These are phyloP conservation scores for Viola pubescens DNA, from an alignment of 441 rosid genomes.

Conservation along the genomic window DNA sequence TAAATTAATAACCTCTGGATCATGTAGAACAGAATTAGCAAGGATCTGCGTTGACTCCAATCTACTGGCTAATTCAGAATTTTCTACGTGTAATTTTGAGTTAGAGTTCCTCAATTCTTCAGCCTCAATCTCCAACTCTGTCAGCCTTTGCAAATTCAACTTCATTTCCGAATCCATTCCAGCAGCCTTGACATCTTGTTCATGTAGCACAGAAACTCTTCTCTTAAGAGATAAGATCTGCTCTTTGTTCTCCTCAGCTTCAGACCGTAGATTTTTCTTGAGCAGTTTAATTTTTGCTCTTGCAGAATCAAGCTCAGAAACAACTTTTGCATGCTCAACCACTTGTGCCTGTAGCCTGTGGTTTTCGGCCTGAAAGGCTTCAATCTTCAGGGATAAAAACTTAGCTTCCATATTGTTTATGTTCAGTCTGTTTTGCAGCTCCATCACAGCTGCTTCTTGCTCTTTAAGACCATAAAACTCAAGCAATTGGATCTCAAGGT, in stretches of 20 bases:
- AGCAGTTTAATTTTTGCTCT: constrained; percentile 46
- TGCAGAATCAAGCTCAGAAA: constrained; percentile 50
- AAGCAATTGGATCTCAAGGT: constrained; percentile 61
- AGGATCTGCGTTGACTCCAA: constrained; percentile 55
- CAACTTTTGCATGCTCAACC: constrained; percentile 41
- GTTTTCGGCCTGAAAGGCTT: constrained; percentile 62
- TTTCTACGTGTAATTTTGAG: constrained; percentile 49
- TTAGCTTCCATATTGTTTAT: constrained; percentile 63
- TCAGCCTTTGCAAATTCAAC: constrained; percentile 42
- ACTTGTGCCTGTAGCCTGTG: constrained; percentile 49
- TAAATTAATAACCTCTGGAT: constrained; percentile 35
- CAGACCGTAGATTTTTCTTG: constrained; percentile 56
- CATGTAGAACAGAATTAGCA: constrained; percentile 47
- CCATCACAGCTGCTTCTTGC: constrained; percentile 58
- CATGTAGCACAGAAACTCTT: constrained; percentile 55
- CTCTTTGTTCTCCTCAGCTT: constrained; percentile 59
- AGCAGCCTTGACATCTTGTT: constrained; percentile 38
- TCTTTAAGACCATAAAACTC: constrained; percentile 89
- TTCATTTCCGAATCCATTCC: constrained; percentile 27
- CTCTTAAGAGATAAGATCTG: constrained; percentile 57
- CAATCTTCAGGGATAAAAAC: constrained; percentile 57
- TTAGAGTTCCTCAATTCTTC: constrained; percentile 58
- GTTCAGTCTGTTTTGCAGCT: constrained; percentile 71
- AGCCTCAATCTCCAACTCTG: constrained; percentile 50
- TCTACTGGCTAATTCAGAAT: constrained; percentile 47